Percentiles rank a stretch among this genome's conserved stretches.
Conservation (phyloP, 495 filamentous ascomycete genomes). For the Xylona heveae region DNA sequence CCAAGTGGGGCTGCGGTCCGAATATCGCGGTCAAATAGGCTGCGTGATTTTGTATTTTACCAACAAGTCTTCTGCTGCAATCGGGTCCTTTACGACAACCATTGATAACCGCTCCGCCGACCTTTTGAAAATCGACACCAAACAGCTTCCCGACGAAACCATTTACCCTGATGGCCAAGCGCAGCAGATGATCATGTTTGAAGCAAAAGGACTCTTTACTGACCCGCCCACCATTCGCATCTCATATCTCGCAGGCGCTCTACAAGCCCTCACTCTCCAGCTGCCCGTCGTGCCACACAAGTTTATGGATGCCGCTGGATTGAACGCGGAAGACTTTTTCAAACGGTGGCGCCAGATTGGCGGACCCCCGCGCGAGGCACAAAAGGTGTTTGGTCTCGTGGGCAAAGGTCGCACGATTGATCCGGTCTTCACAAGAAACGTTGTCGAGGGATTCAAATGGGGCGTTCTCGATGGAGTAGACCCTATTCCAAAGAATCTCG, state of each 20-base stretch:
- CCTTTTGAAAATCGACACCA: conserved; percentile 59
- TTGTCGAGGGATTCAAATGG: conserved; percentile 72
- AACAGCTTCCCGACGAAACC: conserved; percentile 68
- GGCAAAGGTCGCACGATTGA: conserved; percentile 23
- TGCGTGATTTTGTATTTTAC: conserved; percentile 90
- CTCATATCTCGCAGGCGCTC: conserved; percentile 78
- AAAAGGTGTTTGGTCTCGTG: conserved; percentile 58
- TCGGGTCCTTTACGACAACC: conserved; percentile 84
- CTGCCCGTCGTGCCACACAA: conserved; percentile 79
- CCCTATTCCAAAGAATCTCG: conserved; percentile 78
- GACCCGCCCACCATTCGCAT: conserved; percentile 82
- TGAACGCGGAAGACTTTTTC: conserved; percentile 86
- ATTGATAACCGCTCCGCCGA: conserved; percentile 57
- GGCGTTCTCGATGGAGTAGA: conserved; percentile 69
- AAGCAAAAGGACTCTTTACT: conserved; percentile 59
- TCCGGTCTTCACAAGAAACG: conserved; percentile 34
- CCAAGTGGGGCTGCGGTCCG: conserved; percentile 76
- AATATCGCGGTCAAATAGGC: conserved; percentile 85
- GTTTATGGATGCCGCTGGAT: conserved; percentile 79
- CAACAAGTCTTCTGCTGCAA: conserved; percentile 68
- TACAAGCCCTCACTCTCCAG: conserved; percentile 83
- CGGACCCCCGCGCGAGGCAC: conserved; percentile 62
- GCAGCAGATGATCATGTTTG: conserved; percentile 88
- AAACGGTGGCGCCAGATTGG: conserved; percentile 98
- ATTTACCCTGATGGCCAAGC: conserved; percentile 57